Conservation (phyloP, 768 basidiomycete species). For the Mycena galopus region DNA sequence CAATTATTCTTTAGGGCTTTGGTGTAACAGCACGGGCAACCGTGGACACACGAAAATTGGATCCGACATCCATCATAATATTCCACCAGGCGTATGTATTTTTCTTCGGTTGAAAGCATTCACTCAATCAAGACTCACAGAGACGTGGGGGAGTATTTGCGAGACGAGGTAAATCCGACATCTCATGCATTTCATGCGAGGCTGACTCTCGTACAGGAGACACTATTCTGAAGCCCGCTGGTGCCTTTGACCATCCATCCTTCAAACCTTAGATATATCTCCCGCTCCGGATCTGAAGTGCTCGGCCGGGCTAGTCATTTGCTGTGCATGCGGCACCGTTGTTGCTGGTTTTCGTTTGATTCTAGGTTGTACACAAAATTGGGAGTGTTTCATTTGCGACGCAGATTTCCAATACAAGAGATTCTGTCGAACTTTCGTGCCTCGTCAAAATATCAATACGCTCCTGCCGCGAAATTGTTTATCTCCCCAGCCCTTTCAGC, state of each 20-base stretch:
- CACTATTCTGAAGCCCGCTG: constrained; percentile 70
- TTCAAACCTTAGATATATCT: constrained; percentile 17
- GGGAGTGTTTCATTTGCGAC: not conserved
- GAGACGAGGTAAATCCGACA: constrained; percentile 82
- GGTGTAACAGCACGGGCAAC: constrained; percentile 98
- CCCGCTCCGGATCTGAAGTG: constrained; percentile 57
- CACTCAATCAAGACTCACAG: constrained; percentile 53
- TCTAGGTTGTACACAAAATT: not conserved
- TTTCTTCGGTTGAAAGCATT: constrained; percentile 8
- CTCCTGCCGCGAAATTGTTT: constrained; percentile 32
- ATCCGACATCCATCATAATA: constrained; percentile 96
- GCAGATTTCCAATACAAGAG: not conserved
- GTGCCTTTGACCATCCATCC: constrained; percentile 28
- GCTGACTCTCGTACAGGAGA: constrained; percentile 66
- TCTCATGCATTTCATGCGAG: constrained; percentile 11
- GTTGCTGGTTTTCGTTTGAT: constrained; percentile 4
- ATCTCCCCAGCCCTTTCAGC: constrained; percentile 21
- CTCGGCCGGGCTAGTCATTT: constrained; percentile 48
- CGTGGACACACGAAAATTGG: constrained; percentile 94
- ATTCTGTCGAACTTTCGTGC: constrained; percentile 1
- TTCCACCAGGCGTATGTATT: constrained; percentile 94
- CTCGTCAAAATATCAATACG: no score
- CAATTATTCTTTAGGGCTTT: constrained; percentile 80
- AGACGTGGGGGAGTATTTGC: constrained; percentile 97
- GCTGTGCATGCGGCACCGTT: constrained; percentile 8